phyloP scores from a whole-genome alignment of 1,284 basidiomycete genomes.

The Sanghuangporus baumii region DNA sequence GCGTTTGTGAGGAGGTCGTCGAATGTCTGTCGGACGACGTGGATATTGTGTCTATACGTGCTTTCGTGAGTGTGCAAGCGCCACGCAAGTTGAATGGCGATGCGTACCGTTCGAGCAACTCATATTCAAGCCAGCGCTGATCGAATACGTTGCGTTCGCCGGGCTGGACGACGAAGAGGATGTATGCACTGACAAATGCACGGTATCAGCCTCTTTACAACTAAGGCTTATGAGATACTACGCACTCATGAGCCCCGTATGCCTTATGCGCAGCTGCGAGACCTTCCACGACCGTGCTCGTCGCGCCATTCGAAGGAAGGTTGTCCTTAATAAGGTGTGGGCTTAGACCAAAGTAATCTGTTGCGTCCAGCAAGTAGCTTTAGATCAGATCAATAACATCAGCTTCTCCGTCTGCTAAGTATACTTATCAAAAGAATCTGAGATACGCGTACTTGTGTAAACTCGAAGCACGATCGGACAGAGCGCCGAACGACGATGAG shows the following conservation, averaged over 20 bases:
- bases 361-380: slow-evolving; percentile 65
- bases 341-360: slow-evolving; percentile 59
- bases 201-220: not conserved
- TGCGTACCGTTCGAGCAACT: slow-evolving; percentile 66
- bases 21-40: slow-evolving; percentile 71
- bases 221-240: not conserved
- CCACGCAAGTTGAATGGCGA: not conserved
- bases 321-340: slow-evolving; percentile 49
- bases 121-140: slow-evolving; percentile 86
- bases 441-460: slow-evolving; percentile 66
- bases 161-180: slow-evolving; percentile 88
- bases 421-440: not conserved
- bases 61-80: not conserved
- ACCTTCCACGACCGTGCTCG: slow-evolving; percentile 66
- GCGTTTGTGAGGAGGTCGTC: slow-evolving; percentile 54
- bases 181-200: slow-evolving; percentile 43
- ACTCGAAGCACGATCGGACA: slow-evolving; percentile 70
- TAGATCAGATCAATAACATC: not conserved
- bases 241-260: slow-evolving; percentile 57
- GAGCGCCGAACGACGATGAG: slow-evolving; percentile 83
- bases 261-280: slow-evolving; percentile 76
- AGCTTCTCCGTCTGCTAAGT: too few relatives aligned
- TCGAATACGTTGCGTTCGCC: slow-evolving; percentile 96
- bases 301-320: slow-evolving; percentile 75
- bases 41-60: slow-evolving; percentile 60